phyloP scores from a whole-genome alignment of 2,329 filamentous ascomycete species.

The Hypoxylon sp. region DNA sequence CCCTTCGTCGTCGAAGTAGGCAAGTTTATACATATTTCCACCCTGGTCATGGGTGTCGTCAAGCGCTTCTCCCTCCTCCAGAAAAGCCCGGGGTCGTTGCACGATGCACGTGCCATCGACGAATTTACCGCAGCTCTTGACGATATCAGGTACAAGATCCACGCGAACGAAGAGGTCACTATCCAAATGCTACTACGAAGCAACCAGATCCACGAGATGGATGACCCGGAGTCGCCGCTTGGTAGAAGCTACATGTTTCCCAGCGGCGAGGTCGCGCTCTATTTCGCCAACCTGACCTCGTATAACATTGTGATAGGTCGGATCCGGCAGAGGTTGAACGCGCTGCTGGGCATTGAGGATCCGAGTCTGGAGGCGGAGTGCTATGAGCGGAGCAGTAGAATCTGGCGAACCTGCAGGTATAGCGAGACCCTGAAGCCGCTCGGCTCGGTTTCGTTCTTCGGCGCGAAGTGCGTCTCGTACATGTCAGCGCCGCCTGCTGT shows the following conservation, averaged over 20 bases:
- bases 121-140: constrained; percentile 5
- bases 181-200: constrained; percentile 15
- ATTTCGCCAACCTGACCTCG: constrained; percentile 18
- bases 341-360: constrained; percentile 12
- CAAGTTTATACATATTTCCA: constrained; percentile 12
- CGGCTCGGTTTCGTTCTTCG: constrained; percentile 13
- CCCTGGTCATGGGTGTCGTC: background rate
- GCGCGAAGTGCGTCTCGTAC: constrained; percentile 19
- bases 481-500: constrained; percentile 1
- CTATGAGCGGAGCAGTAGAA: constrained; percentile 10
- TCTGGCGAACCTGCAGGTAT: constrained; percentile 23
- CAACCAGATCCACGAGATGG: constrained; percentile 14
- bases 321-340: constrained; percentile 20
- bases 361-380: constrained; percentile 14
- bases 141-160: constrained; percentile 2
- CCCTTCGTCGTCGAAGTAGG: constrained; percentile 16
- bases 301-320: constrained; percentile 19
- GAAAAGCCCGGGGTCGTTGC: background rate
- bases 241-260: constrained; percentile 23
- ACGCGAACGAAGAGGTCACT: constrained; percentile 6
- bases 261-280: constrained; percentile 3
- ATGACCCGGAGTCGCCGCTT: constrained; percentile 7
- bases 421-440: constrained; percentile 18
- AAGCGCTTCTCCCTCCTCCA: constrained; percentile 8
- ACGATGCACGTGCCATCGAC: constrained; percentile 8